Percentiles rank a stretch among this genome's conserved stretches.
phyloP scores from a whole-genome alignment of 1,284 basidiomycete species.

The Termitomyces sp. region DNA sequence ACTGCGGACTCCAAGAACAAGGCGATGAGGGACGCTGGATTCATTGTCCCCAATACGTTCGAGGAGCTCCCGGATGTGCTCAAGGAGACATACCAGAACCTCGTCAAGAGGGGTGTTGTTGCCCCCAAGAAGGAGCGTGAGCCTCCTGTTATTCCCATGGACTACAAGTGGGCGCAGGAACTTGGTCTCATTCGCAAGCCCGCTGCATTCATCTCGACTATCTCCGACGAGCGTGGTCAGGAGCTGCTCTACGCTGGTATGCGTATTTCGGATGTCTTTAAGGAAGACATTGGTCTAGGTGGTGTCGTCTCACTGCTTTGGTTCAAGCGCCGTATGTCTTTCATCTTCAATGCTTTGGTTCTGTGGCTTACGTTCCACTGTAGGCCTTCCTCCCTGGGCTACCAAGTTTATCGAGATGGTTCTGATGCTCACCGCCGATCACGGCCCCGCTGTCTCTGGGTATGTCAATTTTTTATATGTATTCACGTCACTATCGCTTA shows the following conservation, averaged over 20 bases:
- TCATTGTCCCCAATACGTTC: slow-evolving; percentile 97
- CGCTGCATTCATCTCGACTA: slow-evolving; percentile 98
- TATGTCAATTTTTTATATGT: slow-evolving; percentile 22
- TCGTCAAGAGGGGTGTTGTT: slow-evolving; percentile 73
- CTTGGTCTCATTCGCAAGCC: slow-evolving; percentile 98
- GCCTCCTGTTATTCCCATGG: slow-evolving; percentile 96
- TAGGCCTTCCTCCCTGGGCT: slow-evolving; percentile 70
- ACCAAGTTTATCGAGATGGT: slow-evolving; percentile 99
- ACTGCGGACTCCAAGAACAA: slow-evolving; percentile 97
- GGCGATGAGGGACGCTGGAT: slow-evolving; percentile 93
- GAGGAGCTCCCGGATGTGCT: slow-evolving; percentile 90
- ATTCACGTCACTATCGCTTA: neutral
- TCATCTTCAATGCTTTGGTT: neutral
- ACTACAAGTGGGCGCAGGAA: slow-evolving; percentile 99
- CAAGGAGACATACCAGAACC: slow-evolving; percentile 80
- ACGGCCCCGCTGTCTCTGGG: slow-evolving; percentile 92
- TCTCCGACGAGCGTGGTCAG: slow-evolving; percentile 98
- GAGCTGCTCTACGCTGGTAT: slow-evolving; percentile 98
- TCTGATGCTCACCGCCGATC: slow-evolving; percentile 97
- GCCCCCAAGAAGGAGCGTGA: slow-evolving; percentile 76
- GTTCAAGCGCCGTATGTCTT: slow-evolving; percentile 84
- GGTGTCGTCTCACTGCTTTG: slow-evolving; percentile 95
- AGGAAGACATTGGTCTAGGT: slow-evolving; percentile 94
- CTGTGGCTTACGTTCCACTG: neutral
- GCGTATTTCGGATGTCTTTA: slow-evolving; percentile 98